Evolutionary conservation across 1,284 basidiomycete genomes (phyloP), one percentile per base, ranked within the genome.

Genomic region (Malassezia slooffiae): DNA sequence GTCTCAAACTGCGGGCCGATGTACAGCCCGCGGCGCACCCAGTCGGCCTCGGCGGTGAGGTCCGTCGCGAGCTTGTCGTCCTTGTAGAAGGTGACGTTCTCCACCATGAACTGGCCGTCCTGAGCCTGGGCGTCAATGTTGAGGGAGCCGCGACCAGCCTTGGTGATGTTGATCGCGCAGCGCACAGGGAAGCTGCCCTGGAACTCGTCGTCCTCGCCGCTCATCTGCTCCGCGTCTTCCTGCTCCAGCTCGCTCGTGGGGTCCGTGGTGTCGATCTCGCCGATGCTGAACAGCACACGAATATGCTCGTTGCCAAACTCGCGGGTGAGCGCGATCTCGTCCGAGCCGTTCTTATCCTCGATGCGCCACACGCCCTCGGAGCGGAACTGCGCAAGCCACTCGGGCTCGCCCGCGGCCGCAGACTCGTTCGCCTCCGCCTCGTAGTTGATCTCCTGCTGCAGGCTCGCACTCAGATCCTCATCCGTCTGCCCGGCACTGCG

Each of bases 1-100:
- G 88, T 85, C 50, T 91, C 86, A 65, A 95, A 96, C 73, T 81
- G 79, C 42, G 90, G 90, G 3, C 90, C 90, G 67, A 93, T 80
- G 76, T 93, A 96, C 57, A 83, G 73, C 8, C 84, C 86, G 32
- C 89, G 79, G 40, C 90, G 80, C 67, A 82, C 82, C 85, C 85
- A 95, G 73, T 95, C 90, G 11, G 83, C 83, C 54, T 95, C 88
- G 6, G 85, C 81, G 16, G 81, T 85, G 54, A 87, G 72, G 24
- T 82, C 81, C 9, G 80, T 82, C 12, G 82, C 89, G 26, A 86
- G 61, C 61, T 79, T 76, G 23, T 74, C 72, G 56, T 87, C 82
- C 15, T 75, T 72, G 73, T 91, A 93, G 75, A 76, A 91, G 4
- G 86, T 80, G 50, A 91, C 79, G 72, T 89, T 91, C 71, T 95